Evolutionary conservation across 2,329 filamentous ascomycete species (phyloP), one percentile per base, ranked within the genome.

Genomic region (Monosporascus ibericus): DNA sequence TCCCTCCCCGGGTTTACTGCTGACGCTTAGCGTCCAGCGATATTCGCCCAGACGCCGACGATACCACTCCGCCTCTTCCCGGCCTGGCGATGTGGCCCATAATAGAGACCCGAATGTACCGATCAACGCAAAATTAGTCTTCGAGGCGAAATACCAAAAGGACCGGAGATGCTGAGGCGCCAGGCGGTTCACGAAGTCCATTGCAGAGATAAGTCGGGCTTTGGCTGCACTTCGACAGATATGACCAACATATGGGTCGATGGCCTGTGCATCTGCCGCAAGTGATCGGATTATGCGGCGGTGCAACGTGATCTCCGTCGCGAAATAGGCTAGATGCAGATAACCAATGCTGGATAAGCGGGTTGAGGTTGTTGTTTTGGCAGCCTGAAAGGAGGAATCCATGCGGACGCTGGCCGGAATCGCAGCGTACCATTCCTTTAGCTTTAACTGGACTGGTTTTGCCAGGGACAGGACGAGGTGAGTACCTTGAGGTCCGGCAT

Each of bases 151-250:
- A 66, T 88, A 92, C 92, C 92, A 97, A 72, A 96, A 96, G 0
- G 90, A 82, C n/a, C 87, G 84, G 30, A 96, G 79, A 63, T 97
- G 92, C 37, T 86, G 83, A 0, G 90, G 90, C 44, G 88, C 90
- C 34, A 97, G 81, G 0, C 92, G 86, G 71, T 96, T 96, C 62
- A 96, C 91, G 70, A 96, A 96, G 68, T 97, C 92, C 88, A 97
- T 95, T 58, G 92, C 91, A 22, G 89, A 95, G 65, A 96, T 96
- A 36, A 97, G 80, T 6, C 92, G 87, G 0, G 92, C 95, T 69
- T 96, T 96, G 50, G 92, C 92, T 4, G 92, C 92, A 52, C 87
- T 92, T 50, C 92, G 90, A 70, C 92, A 96, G 61, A 96, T 96
- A 70, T 95, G 90, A 51, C 91, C 82, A 48, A 95, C 84, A 63